Conservation (phyloP, 805 yeast species). For the Wickerhamiella sergipiensis region DNA sequence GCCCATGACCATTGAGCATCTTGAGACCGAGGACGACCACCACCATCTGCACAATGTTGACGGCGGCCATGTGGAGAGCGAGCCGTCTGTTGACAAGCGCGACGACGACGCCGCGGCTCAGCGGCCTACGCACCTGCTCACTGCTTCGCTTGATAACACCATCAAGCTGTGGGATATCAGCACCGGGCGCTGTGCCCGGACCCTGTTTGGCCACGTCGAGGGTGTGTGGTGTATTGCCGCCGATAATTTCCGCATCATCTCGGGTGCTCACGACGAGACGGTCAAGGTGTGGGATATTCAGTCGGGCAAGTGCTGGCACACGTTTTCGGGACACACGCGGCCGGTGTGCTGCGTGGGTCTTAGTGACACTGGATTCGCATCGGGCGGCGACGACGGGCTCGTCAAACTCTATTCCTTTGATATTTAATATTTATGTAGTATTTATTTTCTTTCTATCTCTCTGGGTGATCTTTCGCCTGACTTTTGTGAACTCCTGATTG, state of each 20-base stretch:
- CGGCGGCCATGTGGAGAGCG: neutral
- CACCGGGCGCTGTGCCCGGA: constrained; percentile 78
- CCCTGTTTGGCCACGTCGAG: constrained; percentile 95
- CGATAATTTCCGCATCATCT: constrained; percentile 84
- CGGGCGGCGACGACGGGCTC: constrained; percentile 79
- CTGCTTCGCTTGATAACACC: constrained; percentile 85
- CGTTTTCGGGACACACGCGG: constrained; percentile 59
- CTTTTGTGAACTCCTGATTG: too few relatives aligned
- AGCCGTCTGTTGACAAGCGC: constrained; percentile 8
- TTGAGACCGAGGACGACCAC: constrained; percentile 34
- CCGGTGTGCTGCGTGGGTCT: constrained; percentile 57
- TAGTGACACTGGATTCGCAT: constrained; percentile 79
- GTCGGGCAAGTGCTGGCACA: constrained; percentile 85
- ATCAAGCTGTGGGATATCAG: constrained; percentile 83
- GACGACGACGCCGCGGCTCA: constrained; percentile 18
- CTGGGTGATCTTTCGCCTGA: too few relatives aligned
- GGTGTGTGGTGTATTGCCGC: constrained; percentile 97
- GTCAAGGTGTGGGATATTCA: constrained; percentile 95
- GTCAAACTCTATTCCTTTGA: constrained; percentile 77
- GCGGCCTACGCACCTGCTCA: constrained; percentile 70
- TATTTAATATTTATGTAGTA: constrained; percentile 5
- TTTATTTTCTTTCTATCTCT: neutral
- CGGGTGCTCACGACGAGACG: constrained; percentile 86
- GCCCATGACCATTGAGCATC: constrained; percentile 62
- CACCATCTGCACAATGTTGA: constrained; percentile 14